phyloP scores from a whole-genome alignment of 192 early-diverging fungal genomes.

The Rhizophlyctis rosea region DNA sequence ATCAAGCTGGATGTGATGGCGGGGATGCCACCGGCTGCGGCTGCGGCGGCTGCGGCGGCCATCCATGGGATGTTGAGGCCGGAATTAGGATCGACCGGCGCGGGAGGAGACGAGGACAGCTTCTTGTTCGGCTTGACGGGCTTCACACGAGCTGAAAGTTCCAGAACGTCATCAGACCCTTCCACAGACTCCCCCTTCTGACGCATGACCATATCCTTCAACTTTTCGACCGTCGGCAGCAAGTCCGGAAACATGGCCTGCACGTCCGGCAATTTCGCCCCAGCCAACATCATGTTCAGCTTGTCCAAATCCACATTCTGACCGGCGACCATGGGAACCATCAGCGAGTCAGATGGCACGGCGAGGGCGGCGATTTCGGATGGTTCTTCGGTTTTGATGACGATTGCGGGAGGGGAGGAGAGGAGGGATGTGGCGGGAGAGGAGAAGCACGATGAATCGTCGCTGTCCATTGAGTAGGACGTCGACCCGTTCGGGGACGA shows the following conservation, averaged over 20 bases:
- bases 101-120: too few relatives aligned
- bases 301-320: conserved; percentile 2
- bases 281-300: not conserved
- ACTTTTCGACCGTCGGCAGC: conserved; percentile 26
- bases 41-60: not conserved
- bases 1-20: not conserved
- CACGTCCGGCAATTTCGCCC: conserved; percentile 12
- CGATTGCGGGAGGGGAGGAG: not conserved
- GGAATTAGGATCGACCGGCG: not conserved
- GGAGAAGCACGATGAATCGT: not conserved
- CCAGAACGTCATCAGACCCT: too few relatives aligned
- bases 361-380: not conserved
- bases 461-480: not conserved
- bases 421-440: not conserved
- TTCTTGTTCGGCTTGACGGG: not conserved
- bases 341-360: not conserved
- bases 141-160: not conserved
- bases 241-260: conserved; percentile 20
- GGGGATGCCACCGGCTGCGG: not conserved
- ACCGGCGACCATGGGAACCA: not conserved
- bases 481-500: not conserved
- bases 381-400: not conserved
- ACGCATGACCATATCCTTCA: conserved; percentile 4
- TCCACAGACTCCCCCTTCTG: not conserved
- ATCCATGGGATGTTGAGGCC: not conserved